phyloP scores from a whole-genome alignment of 2,329 filamentous ascomycete genomes.

The Pezicula radicicola region DNA sequence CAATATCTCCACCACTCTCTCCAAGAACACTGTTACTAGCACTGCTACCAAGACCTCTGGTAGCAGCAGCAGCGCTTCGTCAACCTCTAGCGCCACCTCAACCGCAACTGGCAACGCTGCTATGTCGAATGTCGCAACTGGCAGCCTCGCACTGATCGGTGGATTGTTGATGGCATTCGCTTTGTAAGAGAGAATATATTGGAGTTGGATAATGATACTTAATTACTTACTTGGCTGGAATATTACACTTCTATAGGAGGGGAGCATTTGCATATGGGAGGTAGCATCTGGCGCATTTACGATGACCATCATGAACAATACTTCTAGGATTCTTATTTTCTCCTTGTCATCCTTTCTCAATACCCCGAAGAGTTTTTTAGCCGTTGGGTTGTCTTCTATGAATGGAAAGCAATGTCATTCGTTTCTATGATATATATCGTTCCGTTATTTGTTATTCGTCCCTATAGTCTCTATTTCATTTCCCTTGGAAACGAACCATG shows the following conservation, averaged over 20 bases:
- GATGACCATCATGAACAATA: background rate
- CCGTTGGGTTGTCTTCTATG: too few species aligned
- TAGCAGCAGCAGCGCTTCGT: background rate
- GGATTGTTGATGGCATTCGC: constrained; percentile 20
- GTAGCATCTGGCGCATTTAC: background rate
- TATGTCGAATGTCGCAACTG: constrained; percentile 10
- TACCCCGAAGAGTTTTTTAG: background rate
- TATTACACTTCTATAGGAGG: background rate
- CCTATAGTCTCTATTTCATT: too few species aligned
- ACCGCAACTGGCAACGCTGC: constrained; percentile 2
- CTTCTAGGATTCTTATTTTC: background rate
- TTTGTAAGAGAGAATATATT: constrained; percentile 11
- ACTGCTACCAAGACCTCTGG: constrained; percentile 1
- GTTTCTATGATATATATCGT: too few species aligned
- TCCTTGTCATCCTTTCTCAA: background rate
- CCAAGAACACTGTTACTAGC: background rate
- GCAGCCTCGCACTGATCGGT: constrained; percentile 17
- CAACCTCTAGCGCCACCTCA: background rate
- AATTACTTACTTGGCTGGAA: background rate
- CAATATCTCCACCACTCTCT: constrained; percentile 8
- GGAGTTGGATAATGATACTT: background rate
- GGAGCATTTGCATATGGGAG: background rate
- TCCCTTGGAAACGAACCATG: too few species aligned
- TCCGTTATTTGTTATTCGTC: too few species aligned
- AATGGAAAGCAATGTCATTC: too few species aligned